phyloP scores from a whole-genome alignment of 1,284 basidiomycete species.

The Papiliotrema flavescens region DNA sequence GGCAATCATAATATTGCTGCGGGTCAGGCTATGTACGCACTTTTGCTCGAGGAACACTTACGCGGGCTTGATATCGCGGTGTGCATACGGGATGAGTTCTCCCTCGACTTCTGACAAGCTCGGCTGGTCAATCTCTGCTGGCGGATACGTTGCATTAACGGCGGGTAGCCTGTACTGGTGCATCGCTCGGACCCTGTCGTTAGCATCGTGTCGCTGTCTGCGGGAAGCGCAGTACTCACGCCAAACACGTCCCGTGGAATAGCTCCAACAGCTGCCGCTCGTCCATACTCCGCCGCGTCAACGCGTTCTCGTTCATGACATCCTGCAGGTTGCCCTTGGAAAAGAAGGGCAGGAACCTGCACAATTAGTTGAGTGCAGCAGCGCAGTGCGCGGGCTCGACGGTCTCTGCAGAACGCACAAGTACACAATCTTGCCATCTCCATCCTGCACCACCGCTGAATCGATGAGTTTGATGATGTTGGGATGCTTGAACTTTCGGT shows the following conservation, averaged over 20 bases:
- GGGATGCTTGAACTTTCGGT: conserved; percentile 78
- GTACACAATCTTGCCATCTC: conserved; percentile 88
- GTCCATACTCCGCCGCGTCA: conserved; percentile 76
- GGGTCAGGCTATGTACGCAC: neutral
- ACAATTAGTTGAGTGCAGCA: neutral
- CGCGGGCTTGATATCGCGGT: conserved; percentile 96
- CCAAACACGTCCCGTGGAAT: conserved; percentile 92
- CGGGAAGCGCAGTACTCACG: conserved; percentile 42
- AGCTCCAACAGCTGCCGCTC: conserved; percentile 83
- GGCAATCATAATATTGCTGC: conserved; percentile 90
- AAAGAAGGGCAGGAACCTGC: conserved; percentile 39
- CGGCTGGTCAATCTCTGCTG: conserved; percentile 10
- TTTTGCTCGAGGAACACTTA: conserved; percentile 49
- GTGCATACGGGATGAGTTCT: conserved; percentile 79
- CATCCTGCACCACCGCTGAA: conserved; percentile 88
- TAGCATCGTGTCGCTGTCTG: neutral
- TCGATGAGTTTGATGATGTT: conserved; percentile 56
- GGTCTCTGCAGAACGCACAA: conserved; percentile 47
- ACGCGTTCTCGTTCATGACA: conserved; percentile 79
- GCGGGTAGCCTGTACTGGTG: conserved; percentile 63
- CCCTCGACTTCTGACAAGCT: conserved; percentile 32
- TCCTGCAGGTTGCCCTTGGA: conserved; percentile 86
- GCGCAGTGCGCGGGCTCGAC: neutral
- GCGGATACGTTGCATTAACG: conserved; percentile 39
- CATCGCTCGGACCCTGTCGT: conserved; percentile 71